Base-by-base conservation (phyloP, 1,284 basidiomycete genomes). In the Trametes sp. region DNA sequence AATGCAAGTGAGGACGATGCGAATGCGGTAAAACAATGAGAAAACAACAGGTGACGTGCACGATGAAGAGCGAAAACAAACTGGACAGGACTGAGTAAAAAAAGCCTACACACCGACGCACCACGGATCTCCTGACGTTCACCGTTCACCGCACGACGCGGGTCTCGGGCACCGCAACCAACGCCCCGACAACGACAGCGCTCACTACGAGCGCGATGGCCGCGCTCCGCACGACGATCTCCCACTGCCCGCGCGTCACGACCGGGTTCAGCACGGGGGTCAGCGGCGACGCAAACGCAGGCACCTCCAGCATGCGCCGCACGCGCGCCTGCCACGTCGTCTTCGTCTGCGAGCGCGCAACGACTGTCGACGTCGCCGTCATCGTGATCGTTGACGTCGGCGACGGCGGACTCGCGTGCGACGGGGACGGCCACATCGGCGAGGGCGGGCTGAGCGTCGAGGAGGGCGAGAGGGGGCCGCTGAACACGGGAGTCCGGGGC, bases 201-300 rank as follows among this genome's bases (percentile, higher is more conserved):
- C 75, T 75, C 21, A 75, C 56, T 16, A 79, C 63, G 26, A 80
- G 29, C 14, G 74, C 70, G 1, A 81, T 60, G 5, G 73, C 16
- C 41, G 72, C 78, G 35, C 82, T 82, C 33, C 82, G 70, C 48
- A 85, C 73, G 21, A 86, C 82, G 26, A 86, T 81, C 76, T 93
- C 90, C 92, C 91, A 93, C 70, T 93, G 92, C 5, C 86, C 89
- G 14, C 92, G 81, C 56, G 85, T 82, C 52, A 93, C 84, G 57
- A 88, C 80, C n/a, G 89, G 87, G 64, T 83, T 89, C 51, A 89
- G 79, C 29, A 93, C 80, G 45, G 80, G 82, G 48, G 91, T 92
- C 56, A 93, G 76, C 29, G 90, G 89, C 26, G 82, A 77, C 21
- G 85, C 82, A 65, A 93, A 92, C 60, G 88, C 87, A 2, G 90